These are phyloP conservation scores for Conringia planisiliqua DNA, from an alignment of 345 rosid species.

Conservation along the genomic window DNA sequence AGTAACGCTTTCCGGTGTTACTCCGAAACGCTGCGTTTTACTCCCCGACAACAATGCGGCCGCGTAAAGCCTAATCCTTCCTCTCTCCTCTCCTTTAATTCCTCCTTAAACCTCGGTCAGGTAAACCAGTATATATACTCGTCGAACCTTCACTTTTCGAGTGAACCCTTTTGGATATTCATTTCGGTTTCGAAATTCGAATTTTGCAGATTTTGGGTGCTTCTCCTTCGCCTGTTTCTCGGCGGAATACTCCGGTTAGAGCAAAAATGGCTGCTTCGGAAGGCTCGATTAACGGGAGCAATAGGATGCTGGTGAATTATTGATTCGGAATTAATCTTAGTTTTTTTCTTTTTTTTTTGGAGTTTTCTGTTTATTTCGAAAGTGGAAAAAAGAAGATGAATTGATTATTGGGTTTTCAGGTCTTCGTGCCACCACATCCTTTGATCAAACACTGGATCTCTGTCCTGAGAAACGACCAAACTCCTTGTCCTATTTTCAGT, in stretches of 20 bases:
- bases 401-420: conserved; percentile 37
- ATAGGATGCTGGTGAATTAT: conserved; percentile 75
- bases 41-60: conserved; percentile 25
- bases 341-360: too few relatives aligned
- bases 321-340: neutral
- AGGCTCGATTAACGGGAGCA: conserved; percentile 49
- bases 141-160: neutral
- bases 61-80: conserved; percentile 39
- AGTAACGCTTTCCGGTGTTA: conserved; percentile 38
- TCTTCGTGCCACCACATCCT: conserved; percentile 89
- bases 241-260: conserved; percentile 42
- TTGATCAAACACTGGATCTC: conserved; percentile 96
- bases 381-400: neutral
- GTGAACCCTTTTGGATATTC: conserved; percentile 7
- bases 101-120: conserved; percentile 23
- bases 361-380: neutral
- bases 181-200: neutral
- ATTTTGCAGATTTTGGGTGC: neutral
- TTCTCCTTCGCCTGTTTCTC: conserved; percentile 35
- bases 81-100: conserved; percentile 31
- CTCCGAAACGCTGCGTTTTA: conserved; percentile 51
- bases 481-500: conserved; percentile 84
- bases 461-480: conserved; percentile 75
- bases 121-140: conserved; percentile 16
- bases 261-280: conserved; percentile 71